Base-by-base conservation (phyloP, 2,329 filamentous ascomycete genomes). In the Claviceps purpurea region DNA sequence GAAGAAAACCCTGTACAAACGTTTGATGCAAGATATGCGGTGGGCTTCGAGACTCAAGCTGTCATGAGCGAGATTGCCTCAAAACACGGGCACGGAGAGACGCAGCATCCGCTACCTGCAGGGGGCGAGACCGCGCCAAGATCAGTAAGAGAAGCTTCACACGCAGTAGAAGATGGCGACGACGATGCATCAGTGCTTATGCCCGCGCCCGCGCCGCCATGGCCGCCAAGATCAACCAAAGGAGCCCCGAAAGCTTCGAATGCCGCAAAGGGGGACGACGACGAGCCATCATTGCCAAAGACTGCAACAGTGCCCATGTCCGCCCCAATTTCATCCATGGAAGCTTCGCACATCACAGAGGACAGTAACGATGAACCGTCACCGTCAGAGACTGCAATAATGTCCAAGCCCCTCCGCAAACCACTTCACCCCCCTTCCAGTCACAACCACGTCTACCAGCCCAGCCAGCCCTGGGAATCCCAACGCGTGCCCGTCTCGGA, bases 401-500 rank as follows among this genome's bases (percentile, higher is more conserved):
- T 14, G 11, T 13, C 41, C 34, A n/a, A 47, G 20, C 59, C 56
- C 2, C 51, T 60, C 16, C 66, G 65, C 46, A 60, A 57, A 42
- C 66, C 66, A 3, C 52, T 66, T 6, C 59, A 60, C 37, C 57
- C 59, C 20, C 55, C 60, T 14, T 57, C 47, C n/a, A 8, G 5
- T 14, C 44, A 45, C 52, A 30, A 57, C n/a, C 30, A 34, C 3
- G 10, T 34, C 3, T 4, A 11, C 30, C 63, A 64, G 38, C 43
- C 48, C 34, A 66, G 64, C 8, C 63, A 67, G 34, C 62, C 61
- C 8, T 52, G 64, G 37, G 67, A 70, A 52, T 70, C 68, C 8
- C 78, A 81, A 56, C 72, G 78, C 3, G 70, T 81, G 0, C 70
- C 76, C 1, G 63, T 75, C 4, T 67, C 74, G 20, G 64, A 72